phyloP scores from a whole-genome alignment of 805 yeast genomes.

The Zygoascus tannicola region DNA sequence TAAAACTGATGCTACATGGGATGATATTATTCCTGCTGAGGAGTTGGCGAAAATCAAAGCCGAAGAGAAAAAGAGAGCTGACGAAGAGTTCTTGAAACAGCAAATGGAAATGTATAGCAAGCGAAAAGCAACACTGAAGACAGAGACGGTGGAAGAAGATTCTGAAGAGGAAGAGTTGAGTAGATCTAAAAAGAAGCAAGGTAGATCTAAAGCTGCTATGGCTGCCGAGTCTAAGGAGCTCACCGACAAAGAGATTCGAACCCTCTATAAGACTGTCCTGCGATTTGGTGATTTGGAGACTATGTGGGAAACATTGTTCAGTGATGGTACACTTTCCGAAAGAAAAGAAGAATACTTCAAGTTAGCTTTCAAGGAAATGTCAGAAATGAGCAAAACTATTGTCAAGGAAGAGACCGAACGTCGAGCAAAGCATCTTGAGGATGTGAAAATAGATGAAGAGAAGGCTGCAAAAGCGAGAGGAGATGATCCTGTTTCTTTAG shows the following conservation, averaged over 20 bases:
- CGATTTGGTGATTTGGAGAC: slow-evolving; percentile 70
- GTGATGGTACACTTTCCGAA: slow-evolving; percentile 81
- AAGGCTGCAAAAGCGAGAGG: slow-evolving; percentile 17
- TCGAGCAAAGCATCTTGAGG: slow-evolving; percentile 32
- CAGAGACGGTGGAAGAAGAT: slow-evolving; percentile 32
- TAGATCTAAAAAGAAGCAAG: slow-evolving; percentile 32
- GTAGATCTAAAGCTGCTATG: slow-evolving; percentile 26
- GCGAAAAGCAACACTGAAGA: slow-evolving; percentile 61
- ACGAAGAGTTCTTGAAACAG: slow-evolving; percentile 78
- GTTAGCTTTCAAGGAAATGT: slow-evolving; percentile 65
- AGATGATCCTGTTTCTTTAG: background rate
- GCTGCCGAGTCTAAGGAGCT: slow-evolving; percentile 45
- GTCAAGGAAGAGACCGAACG: slow-evolving; percentile 58
- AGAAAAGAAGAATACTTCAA: slow-evolving; percentile 73
- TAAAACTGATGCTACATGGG: slow-evolving; percentile 98
- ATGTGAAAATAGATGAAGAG: slow-evolving; percentile 22
- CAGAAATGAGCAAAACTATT: slow-evolving; percentile 49
- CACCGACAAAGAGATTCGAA: slow-evolving; percentile 80
- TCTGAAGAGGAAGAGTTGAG: slow-evolving; percentile 23
- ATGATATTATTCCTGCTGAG: slow-evolving; percentile 94
- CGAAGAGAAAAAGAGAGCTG: slow-evolving; percentile 78
- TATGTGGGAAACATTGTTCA: slow-evolving; percentile 76
- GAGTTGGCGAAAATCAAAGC: slow-evolving; percentile 83
- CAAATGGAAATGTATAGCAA: slow-evolving; percentile 83
- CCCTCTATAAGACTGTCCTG: slow-evolving; percentile 72